These are phyloP conservation scores for Cercospora citrullina DNA, from an alignment of 2,329 filamentous ascomycete genomes.

Conservation along the genomic window DNA sequence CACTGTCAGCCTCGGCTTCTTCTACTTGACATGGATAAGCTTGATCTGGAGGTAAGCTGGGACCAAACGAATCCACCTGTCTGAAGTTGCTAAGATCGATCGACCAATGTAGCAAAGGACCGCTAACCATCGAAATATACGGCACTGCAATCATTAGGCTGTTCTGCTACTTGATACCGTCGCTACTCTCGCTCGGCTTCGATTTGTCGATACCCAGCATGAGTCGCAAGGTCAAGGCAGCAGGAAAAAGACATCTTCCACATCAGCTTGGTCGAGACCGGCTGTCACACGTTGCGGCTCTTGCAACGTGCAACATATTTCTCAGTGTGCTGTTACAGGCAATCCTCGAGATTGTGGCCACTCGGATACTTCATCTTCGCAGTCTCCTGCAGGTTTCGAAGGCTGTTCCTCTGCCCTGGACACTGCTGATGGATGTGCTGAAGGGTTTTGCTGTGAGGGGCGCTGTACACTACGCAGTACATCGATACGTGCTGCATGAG, in stretches of 20 bases:
- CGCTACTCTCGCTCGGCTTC: conserved; percentile 69
- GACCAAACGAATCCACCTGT: background rate
- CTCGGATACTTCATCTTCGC: conserved; percentile 53
- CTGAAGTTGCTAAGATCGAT: background rate
- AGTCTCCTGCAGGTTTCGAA: conserved; percentile 61
- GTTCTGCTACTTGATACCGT: conserved; percentile 71
- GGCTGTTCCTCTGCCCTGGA: conserved; percentile 59
- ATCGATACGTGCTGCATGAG: conserved; percentile 66
- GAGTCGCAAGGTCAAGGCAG: conserved; percentile 67
- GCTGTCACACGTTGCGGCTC: conserved; percentile 53
- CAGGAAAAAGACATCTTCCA: conserved; percentile 56
- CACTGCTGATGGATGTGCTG: conserved; percentile 56
- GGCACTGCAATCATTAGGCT: conserved; percentile 67
- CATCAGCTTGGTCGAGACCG: conserved; percentile 43
- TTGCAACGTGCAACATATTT: conserved; percentile 58
- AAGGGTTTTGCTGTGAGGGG: conserved; percentile 59
- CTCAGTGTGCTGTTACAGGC: conserved; percentile 57
- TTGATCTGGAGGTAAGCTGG: conserved; percentile 58
- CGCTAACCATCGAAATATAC: conserved; percentile 72
- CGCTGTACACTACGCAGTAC: conserved; percentile 70
- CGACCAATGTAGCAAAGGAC: conserved; percentile 59
- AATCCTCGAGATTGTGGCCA: conserved; percentile 56
- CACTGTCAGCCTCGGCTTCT: conserved; percentile 81
- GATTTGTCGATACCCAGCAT: conserved; percentile 70
- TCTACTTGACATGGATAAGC: conserved; percentile 87